Evolutionary conservation across 1,284 basidiomycete genomes (phyloP).

Genomic region (Rhizoctonia solani): DNA sequence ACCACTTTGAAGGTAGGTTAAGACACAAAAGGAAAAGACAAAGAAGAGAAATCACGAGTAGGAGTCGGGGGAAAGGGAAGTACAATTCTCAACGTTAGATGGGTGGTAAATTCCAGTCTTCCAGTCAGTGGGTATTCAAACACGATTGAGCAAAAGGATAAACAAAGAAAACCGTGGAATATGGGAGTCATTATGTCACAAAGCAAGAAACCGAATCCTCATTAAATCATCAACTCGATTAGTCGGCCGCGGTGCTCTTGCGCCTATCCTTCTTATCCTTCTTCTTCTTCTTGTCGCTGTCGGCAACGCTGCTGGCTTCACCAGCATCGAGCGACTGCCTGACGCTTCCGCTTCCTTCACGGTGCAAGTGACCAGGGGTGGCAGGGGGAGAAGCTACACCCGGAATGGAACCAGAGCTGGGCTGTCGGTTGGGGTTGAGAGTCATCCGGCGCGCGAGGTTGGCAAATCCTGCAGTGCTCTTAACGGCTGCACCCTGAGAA

Average conservation of each 20-base stretch:
- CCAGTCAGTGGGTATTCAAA: no score
- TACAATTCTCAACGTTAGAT: no score
- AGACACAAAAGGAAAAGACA: no score
- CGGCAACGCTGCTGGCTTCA: background rate
- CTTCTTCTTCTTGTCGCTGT: constrained; percentile 33
- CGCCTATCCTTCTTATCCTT: constrained; percentile 32
- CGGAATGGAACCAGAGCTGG: background rate
- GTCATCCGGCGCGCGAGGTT: constrained; percentile 15
- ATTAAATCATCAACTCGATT: background rate
- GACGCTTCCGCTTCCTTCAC: constrained; percentile 1
- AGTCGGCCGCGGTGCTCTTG: background rate
- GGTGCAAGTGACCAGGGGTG: constrained; percentile 12
- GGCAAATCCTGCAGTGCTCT: no score
- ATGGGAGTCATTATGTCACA: background rate
- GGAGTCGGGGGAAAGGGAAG: no score
- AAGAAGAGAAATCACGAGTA: no score
- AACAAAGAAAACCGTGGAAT: no score
- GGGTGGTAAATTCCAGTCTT: no score
- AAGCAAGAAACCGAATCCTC: background rate
- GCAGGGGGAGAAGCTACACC: background rate
- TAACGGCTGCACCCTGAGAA: no score
- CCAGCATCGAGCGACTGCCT: constrained; percentile 2
- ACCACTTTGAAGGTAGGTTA: no score
- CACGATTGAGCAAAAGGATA: no score
- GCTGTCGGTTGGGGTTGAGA: constrained; percentile 13